A percentile compares a stretch with the other conserved stretches of the same genome.
These are phyloP conservation scores for Medicago lupulina DNA, from an alignment of 306 rosid species.

Conservation along the genomic window DNA sequence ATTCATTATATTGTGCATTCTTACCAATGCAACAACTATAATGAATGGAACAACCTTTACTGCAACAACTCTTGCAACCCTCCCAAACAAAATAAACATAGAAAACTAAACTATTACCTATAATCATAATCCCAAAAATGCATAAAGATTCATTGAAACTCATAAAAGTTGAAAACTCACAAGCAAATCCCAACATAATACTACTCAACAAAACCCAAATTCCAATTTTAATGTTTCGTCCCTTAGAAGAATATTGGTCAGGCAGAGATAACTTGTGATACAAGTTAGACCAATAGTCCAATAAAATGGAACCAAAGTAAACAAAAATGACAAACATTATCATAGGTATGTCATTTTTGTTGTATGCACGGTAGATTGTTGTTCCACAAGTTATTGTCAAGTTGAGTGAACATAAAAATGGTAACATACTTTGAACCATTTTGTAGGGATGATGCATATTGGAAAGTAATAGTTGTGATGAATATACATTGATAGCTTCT, in stretches of 20 bases:
- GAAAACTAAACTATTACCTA: slow-evolving; percentile 32
- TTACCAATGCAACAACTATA: not conserved
- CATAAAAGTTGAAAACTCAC: slow-evolving; percentile 36
- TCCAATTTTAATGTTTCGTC: slow-evolving; percentile 17
- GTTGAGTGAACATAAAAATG: slow-evolving; percentile 32
- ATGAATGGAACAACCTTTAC: not conserved
- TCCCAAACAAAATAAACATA: slow-evolving; percentile 37
- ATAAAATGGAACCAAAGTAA: slow-evolving; percentile 19
- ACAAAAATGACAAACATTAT: slow-evolving; percentile 10
- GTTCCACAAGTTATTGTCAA: slow-evolving; percentile 16
- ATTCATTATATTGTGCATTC: not conserved
- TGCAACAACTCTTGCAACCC: slow-evolving; percentile 1
- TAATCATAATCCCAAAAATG: slow-evolving; percentile 18
- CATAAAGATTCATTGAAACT: not conserved
- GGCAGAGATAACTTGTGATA: not conserved
- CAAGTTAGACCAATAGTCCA: slow-evolving; percentile 31
- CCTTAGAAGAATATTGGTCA: not conserved
- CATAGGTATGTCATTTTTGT: slow-evolving; percentile 25
- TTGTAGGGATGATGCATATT: not conserved
- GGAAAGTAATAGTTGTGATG: slow-evolving; percentile 14
- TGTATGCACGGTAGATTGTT: slow-evolving; percentile 37
- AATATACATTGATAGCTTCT: not conserved
- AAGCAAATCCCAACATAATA: slow-evolving; percentile 45
- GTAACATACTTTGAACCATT: not conserved
- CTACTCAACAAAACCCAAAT: slow-evolving; percentile 41